Percentiles rank a stretch among this genome's conserved stretches.
phyloP scores from a whole-genome alignment of 1,284 basidiomycete species.

The Trametes versicolor region DNA sequence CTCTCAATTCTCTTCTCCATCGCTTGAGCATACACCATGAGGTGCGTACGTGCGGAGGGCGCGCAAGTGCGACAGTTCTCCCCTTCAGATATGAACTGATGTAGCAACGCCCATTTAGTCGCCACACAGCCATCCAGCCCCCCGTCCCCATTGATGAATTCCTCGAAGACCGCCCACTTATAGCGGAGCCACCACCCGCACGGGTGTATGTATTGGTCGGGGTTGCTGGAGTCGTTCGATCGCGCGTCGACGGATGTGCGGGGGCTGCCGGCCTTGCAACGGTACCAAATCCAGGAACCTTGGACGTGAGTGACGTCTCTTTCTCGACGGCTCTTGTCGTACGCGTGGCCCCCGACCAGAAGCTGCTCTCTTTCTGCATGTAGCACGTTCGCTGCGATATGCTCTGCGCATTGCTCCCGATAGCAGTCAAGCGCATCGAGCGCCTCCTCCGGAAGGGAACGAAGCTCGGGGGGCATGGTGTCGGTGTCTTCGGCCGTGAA shows the following conservation, averaged over 20 bases:
- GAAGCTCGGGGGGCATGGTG: constrained; percentile 10
- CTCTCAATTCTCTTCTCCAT: constrained; percentile 16
- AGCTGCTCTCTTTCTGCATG: not conserved
- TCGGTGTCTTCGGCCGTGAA: not conserved
- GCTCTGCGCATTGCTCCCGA: not conserved
- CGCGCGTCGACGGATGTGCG: not conserved
- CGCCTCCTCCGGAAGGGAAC: not conserved
- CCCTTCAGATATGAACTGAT: not conserved
- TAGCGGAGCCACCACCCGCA: not conserved
- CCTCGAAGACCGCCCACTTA: not conserved
- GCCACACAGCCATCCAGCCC: constrained; percentile 3
- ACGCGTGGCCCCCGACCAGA: not conserved
- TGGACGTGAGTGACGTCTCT: not conserved
- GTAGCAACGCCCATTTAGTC: not conserved
- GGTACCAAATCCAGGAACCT: constrained; percentile 1
- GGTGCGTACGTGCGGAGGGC: not conserved
- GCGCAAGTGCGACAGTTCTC: not conserved
- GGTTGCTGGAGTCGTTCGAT: not conserved
- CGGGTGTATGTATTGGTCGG: not conserved
- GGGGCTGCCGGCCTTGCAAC: not conserved
- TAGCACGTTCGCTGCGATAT: not conserved
- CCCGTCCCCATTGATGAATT: not conserved
- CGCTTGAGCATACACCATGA: constrained; percentile 7
- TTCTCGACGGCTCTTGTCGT: not conserved
- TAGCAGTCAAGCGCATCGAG: constrained; percentile 1